These are phyloP conservation scores for Coprinopsis strossmayeri DNA, from an alignment of 768 basidiomycete species.

Conservation along the genomic window DNA sequence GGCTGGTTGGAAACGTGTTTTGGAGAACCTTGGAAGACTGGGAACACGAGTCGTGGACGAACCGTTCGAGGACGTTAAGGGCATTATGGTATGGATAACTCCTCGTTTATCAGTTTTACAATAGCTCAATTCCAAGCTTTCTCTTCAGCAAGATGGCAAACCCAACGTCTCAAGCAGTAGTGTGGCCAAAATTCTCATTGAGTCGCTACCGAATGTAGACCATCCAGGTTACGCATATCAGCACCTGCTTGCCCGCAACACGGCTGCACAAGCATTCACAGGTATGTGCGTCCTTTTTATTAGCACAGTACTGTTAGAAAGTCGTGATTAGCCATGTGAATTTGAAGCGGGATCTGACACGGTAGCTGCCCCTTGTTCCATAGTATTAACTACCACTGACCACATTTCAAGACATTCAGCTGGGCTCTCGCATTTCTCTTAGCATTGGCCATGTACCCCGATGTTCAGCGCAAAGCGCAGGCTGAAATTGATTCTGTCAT, in stretches of 20 bases:
- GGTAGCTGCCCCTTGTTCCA: background rate
- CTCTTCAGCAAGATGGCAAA: background rate
- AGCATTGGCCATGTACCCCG: conserved; percentile 29
- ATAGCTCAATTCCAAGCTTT: too few relatives aligned
- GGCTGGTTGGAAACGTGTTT: conserved; percentile 32
- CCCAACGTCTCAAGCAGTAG: conserved; percentile 1
- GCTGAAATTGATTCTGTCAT: conserved; percentile 30
- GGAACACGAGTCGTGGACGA: conserved; percentile 10
- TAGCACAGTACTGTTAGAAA: too few relatives aligned
- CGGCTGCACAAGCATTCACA: background rate
- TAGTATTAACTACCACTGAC: background rate
- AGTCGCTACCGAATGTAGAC: conserved; percentile 8
- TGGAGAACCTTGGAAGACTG: conserved; percentile 1
- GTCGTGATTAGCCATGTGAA: background rate
- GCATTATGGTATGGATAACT: conserved; percentile 10
- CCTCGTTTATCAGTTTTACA: background rate
- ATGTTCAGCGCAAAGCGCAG: conserved; percentile 27
- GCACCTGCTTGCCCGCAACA: conserved; percentile 11
- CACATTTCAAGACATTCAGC: conserved; percentile 28
- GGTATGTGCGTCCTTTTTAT: too few relatives aligned
- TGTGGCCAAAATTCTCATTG: conserved; percentile 7
- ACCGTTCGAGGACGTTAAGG: conserved; percentile 13
- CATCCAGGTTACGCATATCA: conserved; percentile 9
- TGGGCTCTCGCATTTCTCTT: conserved; percentile 26
- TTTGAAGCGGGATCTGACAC: conserved; percentile 23